Base-by-base conservation (phyloP, 2,329 filamentous ascomycete genomes). In the Aspergillus fumigatiaffinis region DNA sequence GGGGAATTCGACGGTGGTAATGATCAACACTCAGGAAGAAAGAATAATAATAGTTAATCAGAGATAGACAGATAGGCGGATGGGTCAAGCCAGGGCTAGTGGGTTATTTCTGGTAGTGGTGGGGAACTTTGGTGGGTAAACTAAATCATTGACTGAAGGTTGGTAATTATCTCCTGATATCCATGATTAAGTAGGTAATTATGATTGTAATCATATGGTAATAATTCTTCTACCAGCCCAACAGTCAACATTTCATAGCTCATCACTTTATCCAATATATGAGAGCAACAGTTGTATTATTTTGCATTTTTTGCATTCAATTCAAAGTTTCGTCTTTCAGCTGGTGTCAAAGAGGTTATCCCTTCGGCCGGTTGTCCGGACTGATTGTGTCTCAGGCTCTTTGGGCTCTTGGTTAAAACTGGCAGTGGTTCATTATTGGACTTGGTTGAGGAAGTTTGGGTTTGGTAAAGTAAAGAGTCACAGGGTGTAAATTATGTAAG, bases 31-130 rank as follows among this genome's bases (percentile, higher is more conserved):
- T 51, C 50, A 51, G 48, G 21, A 50, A 21, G n/a, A 35, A 41
- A 44, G 51, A 26, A 49, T 25, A 14, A 26, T 23, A 49, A n/a
- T 23, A 23, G 47, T 51, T n/a, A 48, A 32, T 29, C 49, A 32
- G 41, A 50, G 48, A 50, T 28, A 51, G 50, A 47, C 12, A 21
- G 44, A 38, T 32, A 58, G 50, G n/a, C 10, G 32, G 48, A 50
- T 51, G 26, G 28, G 47, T 49, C 26, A 35, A 51, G 17, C 49
- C 23, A 26, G n/a, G 26, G 35, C 32, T 8, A 20, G 14, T 32
- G 23, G 26, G 49, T 51, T 29, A 35, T 51, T 51, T 35, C 42
- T 46, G 42, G 42, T 46, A 9, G 9, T 46, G 42, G 42, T 46
- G 42, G 42, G 42, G 42, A 46, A 46, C 42, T 46, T 46, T 20